Evolutionary conservation across 148 eudicot species (phyloP).

Genomic region (Spergularia marina): DNA sequence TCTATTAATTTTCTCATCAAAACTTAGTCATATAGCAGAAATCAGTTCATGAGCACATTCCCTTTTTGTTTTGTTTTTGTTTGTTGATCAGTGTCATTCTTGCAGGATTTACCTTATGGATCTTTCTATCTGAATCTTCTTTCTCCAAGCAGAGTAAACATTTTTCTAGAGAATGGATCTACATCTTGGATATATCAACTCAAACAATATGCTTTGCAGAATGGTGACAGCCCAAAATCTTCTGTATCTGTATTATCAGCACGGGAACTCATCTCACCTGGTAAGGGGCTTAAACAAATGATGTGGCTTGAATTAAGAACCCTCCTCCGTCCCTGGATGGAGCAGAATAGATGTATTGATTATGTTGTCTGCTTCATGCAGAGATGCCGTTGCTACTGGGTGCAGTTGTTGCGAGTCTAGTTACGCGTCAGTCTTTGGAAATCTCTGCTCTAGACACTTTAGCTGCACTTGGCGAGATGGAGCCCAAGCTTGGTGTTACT

Average conservation of each 20-base stretch:
- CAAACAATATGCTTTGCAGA: conserved; percentile 38
- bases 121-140: conserved; percentile 41
- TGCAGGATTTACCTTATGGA: conserved; percentile 65
- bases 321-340: neutral
- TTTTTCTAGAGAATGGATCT: conserved; percentile 32
- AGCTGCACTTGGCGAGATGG: conserved; percentile 55
- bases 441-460: conserved; percentile 57
- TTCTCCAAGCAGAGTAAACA: conserved; percentile 29
- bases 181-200: conserved; percentile 57
- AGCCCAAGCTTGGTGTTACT: conserved; percentile 73
- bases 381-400: conserved; percentile 70
- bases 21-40: neutral
- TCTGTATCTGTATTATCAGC: conserved; percentile 34
- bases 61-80: neutral
- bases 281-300: conserved; percentile 33
- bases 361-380: conserved; percentile 34
- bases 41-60: neutral
- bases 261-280: conserved; percentile 48
- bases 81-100: conserved; percentile 13
- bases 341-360: neutral
- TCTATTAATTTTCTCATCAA: no score
- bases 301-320: neutral
- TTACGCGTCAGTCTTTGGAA: conserved; percentile 51
- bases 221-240: conserved; percentile 46
- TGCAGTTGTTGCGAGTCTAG: conserved; percentile 57